Percentiles rank a stretch among this genome's conserved stretches.
Conservation (phyloP, 2,329 filamentous ascomycete genomes). For the Pyrenochaeta sp. region DNA sequence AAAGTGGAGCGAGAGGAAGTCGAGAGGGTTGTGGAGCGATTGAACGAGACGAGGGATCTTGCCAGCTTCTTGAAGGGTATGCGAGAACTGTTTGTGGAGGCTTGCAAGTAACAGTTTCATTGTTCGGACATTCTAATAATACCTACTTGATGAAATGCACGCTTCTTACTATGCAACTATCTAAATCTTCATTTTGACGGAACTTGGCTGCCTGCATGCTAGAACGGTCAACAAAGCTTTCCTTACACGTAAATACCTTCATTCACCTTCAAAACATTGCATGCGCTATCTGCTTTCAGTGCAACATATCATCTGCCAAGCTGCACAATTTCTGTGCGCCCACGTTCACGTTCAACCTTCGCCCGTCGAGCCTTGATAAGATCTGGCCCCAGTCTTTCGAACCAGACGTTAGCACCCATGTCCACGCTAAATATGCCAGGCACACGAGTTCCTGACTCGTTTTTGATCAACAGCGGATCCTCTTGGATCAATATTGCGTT, state of each 20-base stretch:
- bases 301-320: neutral
- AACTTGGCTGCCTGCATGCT: too few species aligned
- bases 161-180: neutral
- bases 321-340: neutral
- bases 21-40: slow-evolving; percentile 76
- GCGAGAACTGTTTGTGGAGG: slow-evolving; percentile 75
- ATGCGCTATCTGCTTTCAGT: neutral
- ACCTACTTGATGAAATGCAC: neutral
- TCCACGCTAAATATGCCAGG: neutral
- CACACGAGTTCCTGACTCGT: neutral
- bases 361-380: neutral
- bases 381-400: neutral
- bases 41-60: slow-evolving; percentile 83
- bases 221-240: too few species aligned
- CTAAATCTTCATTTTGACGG: neutral
- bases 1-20: slow-evolving; percentile 82
- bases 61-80: slow-evolving; percentile 80
- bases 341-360: too few species aligned
- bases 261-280: too few species aligned
- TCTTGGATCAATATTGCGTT: neutral
- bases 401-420: too few species aligned
- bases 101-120: slow-evolving; percentile 53
- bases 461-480: neutral
- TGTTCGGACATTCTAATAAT: neutral
- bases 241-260: too few species aligned